Conservation (phyloP, 805 yeast genomes). For the Brettanomyces naardenensis region DNA sequence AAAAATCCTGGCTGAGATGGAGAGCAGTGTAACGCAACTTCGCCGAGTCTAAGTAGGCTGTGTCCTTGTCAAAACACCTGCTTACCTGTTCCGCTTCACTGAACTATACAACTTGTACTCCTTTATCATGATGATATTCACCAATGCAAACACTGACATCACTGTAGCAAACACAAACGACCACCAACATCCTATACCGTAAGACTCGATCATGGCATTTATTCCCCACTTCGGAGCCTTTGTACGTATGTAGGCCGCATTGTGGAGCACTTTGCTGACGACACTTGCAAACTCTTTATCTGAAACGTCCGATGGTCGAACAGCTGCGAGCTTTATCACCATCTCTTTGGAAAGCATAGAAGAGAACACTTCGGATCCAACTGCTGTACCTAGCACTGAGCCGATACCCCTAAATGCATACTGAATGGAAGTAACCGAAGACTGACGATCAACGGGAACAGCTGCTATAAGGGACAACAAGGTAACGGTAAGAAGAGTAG, state of each 20-base stretch:
- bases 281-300: conserved; percentile 32
- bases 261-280: conserved; percentile 45
- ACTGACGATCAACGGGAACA: conserved; percentile 59
- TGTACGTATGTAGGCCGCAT: conserved; percentile 42
- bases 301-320: conserved; percentile 29
- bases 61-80: too few relatives aligned
- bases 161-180: conserved; percentile 41
- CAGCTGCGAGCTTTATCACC: conserved; percentile 22
- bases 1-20: too few relatives aligned
- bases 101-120: conserved; percentile 53
- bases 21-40: too few relatives aligned
- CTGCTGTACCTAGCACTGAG: conserved; percentile 55
- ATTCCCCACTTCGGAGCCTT: conserved; percentile 47
- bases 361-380: conserved; percentile 59
- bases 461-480: conserved; percentile 64
- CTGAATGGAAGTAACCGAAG: conserved; percentile 59
- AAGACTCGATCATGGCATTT: conserved; percentile 39
- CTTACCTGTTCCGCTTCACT: conserved; percentile 30
- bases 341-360: conserved; percentile 29
- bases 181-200: conserved; percentile 43
- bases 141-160: conserved; percentile 31
- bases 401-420: conserved; percentile 63
- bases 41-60: too few relatives aligned
- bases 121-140: conserved; percentile 39
- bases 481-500: conserved; percentile 57